A percentile compares a stretch with the other conserved stretches of the same genome.
phyloP scores from a whole-genome alignment of 1,284 basidiomycete genomes.

The Cryptococcus deneoformans region DNA sequence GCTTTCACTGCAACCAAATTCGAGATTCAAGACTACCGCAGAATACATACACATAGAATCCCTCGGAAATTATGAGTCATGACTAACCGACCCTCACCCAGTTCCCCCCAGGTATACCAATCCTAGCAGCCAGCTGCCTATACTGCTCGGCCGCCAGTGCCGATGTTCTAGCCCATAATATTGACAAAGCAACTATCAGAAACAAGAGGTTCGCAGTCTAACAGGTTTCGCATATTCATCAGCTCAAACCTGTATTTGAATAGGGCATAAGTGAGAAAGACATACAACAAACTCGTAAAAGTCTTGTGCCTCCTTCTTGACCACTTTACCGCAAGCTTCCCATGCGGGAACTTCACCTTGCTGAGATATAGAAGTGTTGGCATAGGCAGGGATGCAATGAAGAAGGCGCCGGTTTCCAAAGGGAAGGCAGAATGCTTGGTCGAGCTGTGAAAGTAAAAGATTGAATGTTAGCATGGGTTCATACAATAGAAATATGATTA shows the following conservation, averaged over 20 bases:
- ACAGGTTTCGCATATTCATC: too few relatives aligned
- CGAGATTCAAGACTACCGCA: neutral
- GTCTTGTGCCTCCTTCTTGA: constrained; percentile 69
- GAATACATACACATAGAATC: neutral
- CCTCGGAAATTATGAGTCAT: neutral
- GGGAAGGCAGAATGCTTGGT: constrained; percentile 83
- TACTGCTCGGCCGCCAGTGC: constrained; percentile 69
- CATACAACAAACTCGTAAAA: constrained; percentile 82
- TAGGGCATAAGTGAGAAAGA: constrained; percentile 9
- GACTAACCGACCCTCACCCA: constrained; percentile 13
- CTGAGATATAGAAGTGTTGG: constrained; percentile 13
- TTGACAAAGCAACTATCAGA: constrained; percentile 60
- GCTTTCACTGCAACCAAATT: neutral
- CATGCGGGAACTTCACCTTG: constrained; percentile 73
- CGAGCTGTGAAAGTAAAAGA: constrained; percentile 54
- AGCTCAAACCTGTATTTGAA: neutral
- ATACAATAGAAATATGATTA: neutral
- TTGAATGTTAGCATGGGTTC: neutral
- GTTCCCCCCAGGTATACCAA: constrained; percentile 51
- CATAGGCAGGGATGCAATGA: constrained; percentile 61
- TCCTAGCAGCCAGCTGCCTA: constrained; percentile 75
- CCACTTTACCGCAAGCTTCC: constrained; percentile 83
- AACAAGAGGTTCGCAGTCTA: constrained; percentile 66
- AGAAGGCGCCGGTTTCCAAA: constrained; percentile 83
- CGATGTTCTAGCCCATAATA: constrained; percentile 66